These are phyloP conservation scores for Gonapodya sp. DNA, from an alignment of 192 early-diverging fungal genomes.

Conservation along the genomic window DNA sequence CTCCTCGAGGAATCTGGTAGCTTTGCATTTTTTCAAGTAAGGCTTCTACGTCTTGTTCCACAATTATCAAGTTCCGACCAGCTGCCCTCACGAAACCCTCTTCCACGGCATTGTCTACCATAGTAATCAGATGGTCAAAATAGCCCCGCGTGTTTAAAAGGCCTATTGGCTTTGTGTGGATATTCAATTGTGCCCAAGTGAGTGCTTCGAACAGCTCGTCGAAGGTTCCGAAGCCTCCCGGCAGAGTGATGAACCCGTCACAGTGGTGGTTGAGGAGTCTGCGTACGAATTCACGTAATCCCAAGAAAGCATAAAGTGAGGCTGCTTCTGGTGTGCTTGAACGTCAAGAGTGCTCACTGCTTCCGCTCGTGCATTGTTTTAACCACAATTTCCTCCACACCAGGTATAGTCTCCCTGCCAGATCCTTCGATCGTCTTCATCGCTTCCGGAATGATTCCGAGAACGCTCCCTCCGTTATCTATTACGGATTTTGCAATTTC, in stretches of 20 bases:
- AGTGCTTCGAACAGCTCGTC: constrained; percentile 79
- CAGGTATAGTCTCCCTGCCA: background rate
- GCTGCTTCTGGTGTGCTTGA: too few species aligned
- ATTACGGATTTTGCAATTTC: constrained; percentile 53
- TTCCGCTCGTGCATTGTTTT: constrained; percentile 82
- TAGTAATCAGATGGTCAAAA: constrained; percentile 54
- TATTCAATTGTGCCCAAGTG: constrained; percentile 65
- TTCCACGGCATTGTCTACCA: constrained; percentile 50
- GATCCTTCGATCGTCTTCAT: constrained; percentile 26
- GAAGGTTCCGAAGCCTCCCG: constrained; percentile 62
- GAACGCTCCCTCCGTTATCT: constrained; percentile 44
- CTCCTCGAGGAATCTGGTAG: background rate
- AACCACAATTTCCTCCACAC: constrained; percentile 49
- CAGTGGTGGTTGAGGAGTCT: constrained; percentile 54
- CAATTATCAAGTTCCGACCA: background rate
- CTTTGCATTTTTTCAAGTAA: background rate
- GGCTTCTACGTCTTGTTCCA: background rate
- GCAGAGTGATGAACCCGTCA: constrained; percentile 70
- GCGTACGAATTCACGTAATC: too few species aligned
- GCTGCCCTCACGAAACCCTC: constrained; percentile 16
- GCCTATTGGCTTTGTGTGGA: constrained; percentile 73
- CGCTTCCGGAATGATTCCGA: constrained; percentile 67
- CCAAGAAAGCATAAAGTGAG: too few species aligned
- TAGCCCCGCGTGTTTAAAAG: constrained; percentile 69
- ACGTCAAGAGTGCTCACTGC: constrained; percentile 2